phyloP scores from a whole-genome alignment of 2,329 filamentous ascomycete species.

The Ceratocystis harringtonii region DNA sequence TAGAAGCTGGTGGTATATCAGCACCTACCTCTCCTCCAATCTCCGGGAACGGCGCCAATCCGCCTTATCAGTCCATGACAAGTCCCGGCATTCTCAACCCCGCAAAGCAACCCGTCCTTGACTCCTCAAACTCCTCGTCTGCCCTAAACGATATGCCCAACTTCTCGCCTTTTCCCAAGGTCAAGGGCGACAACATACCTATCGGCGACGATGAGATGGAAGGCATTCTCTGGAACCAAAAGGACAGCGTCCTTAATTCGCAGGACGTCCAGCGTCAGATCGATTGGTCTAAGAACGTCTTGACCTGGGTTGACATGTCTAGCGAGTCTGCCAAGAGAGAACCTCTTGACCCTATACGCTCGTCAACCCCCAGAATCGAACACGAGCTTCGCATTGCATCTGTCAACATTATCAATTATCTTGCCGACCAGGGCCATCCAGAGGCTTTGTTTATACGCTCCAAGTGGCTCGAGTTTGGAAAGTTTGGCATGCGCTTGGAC shows the following conservation, averaged over 20 bases:
- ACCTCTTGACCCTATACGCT: conserved; percentile 36
- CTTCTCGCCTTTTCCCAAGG: conserved; percentile 83
- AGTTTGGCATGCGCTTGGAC: conserved; percentile 78
- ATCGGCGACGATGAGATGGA: conserved; percentile 92
- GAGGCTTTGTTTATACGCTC: conserved; percentile 87
- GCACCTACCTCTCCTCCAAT: conserved; percentile 28
- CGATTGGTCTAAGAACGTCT: conserved; percentile 85
- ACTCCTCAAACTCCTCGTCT: conserved; percentile 8
- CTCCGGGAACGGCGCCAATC: conserved; percentile 22
- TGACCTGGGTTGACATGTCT: conserved; percentile 75
- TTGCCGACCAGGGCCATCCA: conserved; percentile 82
- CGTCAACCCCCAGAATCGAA: conserved; percentile 71
- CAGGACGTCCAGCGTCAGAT: conserved; percentile 95
- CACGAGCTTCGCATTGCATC: conserved; percentile 79
- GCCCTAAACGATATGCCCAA: conserved; percentile 42
- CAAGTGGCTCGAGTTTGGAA: conserved; percentile 97
- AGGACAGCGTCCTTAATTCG: conserved; percentile 71
- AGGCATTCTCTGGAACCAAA: conserved; percentile 69
- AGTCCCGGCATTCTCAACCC: conserved; percentile 14
- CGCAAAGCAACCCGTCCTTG: conserved; percentile 11
- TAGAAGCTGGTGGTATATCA: conserved; percentile 42
- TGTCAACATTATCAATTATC: conserved; percentile 77
- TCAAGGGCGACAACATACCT: conserved; percentile 76
- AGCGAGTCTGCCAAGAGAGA: conserved; percentile 62
- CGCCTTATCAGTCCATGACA: conserved; percentile 29